phyloP scores from a whole-genome alignment of 768 basidiomycete species.

The Tephrocybe sp. region DNA sequence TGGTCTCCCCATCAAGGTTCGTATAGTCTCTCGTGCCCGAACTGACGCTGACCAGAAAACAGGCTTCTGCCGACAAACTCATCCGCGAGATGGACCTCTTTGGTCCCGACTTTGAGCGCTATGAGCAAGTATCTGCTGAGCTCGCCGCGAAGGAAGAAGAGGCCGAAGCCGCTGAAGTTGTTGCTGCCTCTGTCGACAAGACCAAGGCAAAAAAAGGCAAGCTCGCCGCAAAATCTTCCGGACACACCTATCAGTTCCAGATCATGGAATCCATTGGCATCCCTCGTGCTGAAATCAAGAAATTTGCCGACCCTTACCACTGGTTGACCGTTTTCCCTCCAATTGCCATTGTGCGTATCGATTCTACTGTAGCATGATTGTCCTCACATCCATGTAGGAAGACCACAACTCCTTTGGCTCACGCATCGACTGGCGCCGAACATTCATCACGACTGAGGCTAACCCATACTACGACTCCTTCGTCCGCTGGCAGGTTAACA shows the following conservation, averaged over 20 bases:
- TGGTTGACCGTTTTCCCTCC: conserved; percentile 97
- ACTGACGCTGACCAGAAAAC: neutral
- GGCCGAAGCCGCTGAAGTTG: conserved; percentile 34
- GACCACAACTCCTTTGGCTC: conserved; percentile 91
- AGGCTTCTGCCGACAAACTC: conserved; percentile 98
- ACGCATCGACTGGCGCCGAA: conserved; percentile 94
- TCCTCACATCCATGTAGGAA: conserved; percentile 19
- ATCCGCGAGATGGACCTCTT: conserved; percentile 97
- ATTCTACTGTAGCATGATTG: no score
- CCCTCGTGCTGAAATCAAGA: conserved; percentile 86
- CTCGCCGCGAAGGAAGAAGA: conserved; percentile 45
- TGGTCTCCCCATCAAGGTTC: conserved; percentile 98
- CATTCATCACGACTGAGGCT: conserved; percentile 90
- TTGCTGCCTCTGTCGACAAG: conserved; percentile 44
- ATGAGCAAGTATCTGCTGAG: conserved; percentile 44
- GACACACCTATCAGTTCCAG: conserved; percentile 96
- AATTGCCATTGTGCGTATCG: conserved; percentile 53
- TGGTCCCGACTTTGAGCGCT: conserved; percentile 83
- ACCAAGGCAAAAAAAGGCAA: conserved; percentile 96
- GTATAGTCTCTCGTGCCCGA: conserved; percentile 21
- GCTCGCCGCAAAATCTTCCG: conserved; percentile 87
- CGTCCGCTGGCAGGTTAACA: conserved; percentile 98
- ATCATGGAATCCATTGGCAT: conserved; percentile 95
- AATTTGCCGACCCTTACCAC: conserved; percentile 91
- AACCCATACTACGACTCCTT: conserved; percentile 98